phyloP scores from a whole-genome alignment of 164 flowering plant genomes.

The Warburgia ugandensis region DNA sequence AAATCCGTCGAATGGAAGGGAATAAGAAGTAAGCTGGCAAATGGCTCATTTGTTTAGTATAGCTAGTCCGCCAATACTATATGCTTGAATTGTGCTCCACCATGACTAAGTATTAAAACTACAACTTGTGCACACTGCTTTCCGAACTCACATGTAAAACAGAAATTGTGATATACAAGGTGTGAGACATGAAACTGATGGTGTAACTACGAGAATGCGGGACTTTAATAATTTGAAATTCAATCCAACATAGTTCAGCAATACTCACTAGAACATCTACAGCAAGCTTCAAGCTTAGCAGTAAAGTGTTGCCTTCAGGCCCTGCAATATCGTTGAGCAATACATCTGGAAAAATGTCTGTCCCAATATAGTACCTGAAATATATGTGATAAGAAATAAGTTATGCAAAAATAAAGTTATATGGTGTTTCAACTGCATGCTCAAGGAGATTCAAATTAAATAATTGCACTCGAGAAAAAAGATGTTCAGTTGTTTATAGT shows the following conservation, averaged over 20 bases:
- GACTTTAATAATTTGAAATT: not conserved
- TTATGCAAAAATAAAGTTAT: no score
- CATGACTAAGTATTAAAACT: not conserved
- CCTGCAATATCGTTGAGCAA: slow-evolving; percentile 93
- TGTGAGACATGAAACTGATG: not conserved
- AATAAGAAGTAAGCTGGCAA: not conserved
- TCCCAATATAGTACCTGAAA: slow-evolving; percentile 73
- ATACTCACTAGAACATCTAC: slow-evolving; percentile 87
- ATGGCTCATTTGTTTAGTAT: not conserved
- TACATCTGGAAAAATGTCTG: slow-evolving; percentile 78
- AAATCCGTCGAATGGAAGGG: not conserved
- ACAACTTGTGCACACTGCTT: not conserved
- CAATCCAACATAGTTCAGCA: slow-evolving; percentile 4
- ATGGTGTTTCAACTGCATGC: no score
- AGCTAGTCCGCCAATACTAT: not conserved
- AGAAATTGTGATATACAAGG: slow-evolving; percentile 1
- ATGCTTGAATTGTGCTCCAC: not conserved
- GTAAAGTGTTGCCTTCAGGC: slow-evolving; percentile 75
- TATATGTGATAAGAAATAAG: no score
- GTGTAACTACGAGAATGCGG: not conserved
- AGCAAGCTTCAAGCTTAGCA: slow-evolving; percentile 89
- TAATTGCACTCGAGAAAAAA: no score
- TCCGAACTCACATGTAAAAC: not conserved
- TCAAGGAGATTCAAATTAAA: no score
- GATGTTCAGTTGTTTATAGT: no score